Evolutionary conservation across 768 basidiomycete species (phyloP), one percentile per base, ranked within the genome.

Genomic region (Suillus ampliporus): DNA sequence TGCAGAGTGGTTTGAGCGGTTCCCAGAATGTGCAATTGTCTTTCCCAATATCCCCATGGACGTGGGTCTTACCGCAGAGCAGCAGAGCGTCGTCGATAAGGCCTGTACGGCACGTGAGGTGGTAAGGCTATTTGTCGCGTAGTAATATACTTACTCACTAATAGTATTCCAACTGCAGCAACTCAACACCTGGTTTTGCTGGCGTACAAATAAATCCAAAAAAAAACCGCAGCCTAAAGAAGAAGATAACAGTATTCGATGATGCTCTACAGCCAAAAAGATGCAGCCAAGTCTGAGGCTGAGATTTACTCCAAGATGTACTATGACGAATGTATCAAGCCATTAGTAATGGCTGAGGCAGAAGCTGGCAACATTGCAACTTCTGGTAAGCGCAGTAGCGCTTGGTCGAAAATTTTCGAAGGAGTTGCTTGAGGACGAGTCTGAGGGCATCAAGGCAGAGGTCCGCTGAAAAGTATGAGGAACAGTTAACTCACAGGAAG

Each of bases 291-390:
- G 19, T 37, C 34, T 10, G 4, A 40, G 17, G 6, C 14, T 4
- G 48, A 61, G 17, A 28, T 61, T 5, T 61, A 61, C 23, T 31
- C 11, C 5, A 23, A 37, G 9, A 13, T 15, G 21, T 52, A 37
- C 37, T 51, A 50, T n/a, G 23, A 37, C 7, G 23, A 61, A 13
- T 34, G 15, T 13, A 61, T 61, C 60, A 61, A 61, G 37, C 60
- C 50, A 1, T 41, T 37, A 17, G 28, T 61, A 14, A 41, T 51
- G 3, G 50, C 60, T 38, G 60, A 61, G 35, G 15, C 11, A 52
- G 48, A 52, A 11, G 48, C 60, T 28, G 50, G 60, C 3, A 61
- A 52, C 1, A 19, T 61, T 3, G 31, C 31, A 10, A 14, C 11
- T 4, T 40, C 60, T 14, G 7, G 50, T 19, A 52, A 52, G 4